A percentile compares a stretch with the other conserved stretches of the same genome.
Evolutionary conservation across 768 basidiomycete species (phyloP).

Genomic region (Chalciporus pseudorubinellus): DNA sequence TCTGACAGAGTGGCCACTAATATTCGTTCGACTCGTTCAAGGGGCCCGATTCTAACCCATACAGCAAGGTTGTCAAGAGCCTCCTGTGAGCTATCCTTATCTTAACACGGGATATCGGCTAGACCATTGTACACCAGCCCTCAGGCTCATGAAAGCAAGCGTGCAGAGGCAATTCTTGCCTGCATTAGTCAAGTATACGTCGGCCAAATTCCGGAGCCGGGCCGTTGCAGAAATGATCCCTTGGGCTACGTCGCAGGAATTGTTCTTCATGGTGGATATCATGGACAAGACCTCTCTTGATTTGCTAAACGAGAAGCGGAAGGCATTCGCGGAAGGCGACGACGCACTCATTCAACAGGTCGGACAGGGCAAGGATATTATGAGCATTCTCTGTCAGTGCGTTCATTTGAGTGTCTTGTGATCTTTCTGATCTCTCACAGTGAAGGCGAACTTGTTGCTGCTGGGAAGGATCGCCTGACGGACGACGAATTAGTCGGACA

Average conservation of each 20-base stretch:
- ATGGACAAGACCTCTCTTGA: constrained; percentile 42
- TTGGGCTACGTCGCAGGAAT: constrained; percentile 37
- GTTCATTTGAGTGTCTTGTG: background rate
- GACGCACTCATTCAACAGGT: constrained; percentile 26
- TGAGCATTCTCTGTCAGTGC: constrained; percentile 46
- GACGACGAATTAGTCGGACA: constrained; percentile 48
- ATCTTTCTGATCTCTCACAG: constrained; percentile 14
- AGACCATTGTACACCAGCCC: constrained; percentile 37
- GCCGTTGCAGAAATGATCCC: constrained; percentile 43
- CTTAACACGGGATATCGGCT: background rate
- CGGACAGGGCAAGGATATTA: constrained; percentile 45
- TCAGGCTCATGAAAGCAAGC: constrained; percentile 46
- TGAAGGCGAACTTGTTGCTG: constrained; percentile 38
- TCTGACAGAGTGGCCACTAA: constrained; percentile 44
- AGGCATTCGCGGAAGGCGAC: constrained; percentile 24
- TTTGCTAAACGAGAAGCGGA: constrained; percentile 41
- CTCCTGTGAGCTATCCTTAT: background rate
- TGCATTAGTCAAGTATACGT: constrained; percentile 40
- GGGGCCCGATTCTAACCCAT: background rate
- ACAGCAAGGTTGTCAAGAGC: background rate
- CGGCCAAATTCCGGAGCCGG: constrained; percentile 42
- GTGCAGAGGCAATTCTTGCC: constrained; percentile 48
- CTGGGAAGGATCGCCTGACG: constrained; percentile 35
- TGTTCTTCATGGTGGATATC: constrained; percentile 47
- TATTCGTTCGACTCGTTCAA: constrained; percentile 36